These are phyloP conservation scores for Oryza glaberrima DNA, from an alignment of 176 grass and related monocot species.

Conservation along the genomic window DNA sequence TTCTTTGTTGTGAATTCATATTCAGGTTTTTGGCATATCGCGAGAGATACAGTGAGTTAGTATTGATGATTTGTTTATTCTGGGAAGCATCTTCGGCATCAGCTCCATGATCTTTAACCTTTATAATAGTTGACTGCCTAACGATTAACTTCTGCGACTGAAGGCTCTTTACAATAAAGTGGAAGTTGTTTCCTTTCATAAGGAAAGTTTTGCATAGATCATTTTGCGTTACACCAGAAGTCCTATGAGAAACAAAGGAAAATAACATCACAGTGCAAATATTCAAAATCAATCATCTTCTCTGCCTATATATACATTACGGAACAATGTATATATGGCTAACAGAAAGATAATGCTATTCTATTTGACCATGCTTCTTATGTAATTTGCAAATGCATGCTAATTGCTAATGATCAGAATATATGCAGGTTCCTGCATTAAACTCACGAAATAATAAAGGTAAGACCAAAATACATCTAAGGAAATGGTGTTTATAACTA, in stretches of 20 bases:
- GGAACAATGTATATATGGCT: background rate
- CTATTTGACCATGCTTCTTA: conserved; percentile 15
- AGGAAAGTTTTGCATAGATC: conserved; percentile 73
- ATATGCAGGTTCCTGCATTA: conserved; percentile 1
- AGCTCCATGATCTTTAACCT: conserved; percentile 65
- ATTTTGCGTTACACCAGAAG: conserved; percentile 77
- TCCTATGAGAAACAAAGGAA: conserved; percentile 56
- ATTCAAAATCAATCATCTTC: conserved; percentile 11
- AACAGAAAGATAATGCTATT: conserved; percentile 16
- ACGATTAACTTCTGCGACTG: conserved; percentile 72
- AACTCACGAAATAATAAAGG: background rate
- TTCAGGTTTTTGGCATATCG: conserved; percentile 85
- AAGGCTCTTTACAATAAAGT: conserved; percentile 88
- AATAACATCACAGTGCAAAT: conserved; percentile 14
- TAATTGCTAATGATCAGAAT: background rate
- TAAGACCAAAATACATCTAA: background rate
- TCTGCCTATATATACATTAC: conserved; percentile 5
- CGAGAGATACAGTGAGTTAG: conserved; percentile 78
- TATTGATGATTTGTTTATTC: conserved; percentile 70
- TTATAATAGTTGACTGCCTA: conserved; percentile 85
- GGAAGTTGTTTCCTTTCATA: conserved; percentile 91
- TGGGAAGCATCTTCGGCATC: conserved; percentile 56
- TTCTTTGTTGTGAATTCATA: conserved; percentile 89
- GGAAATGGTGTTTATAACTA: background rate
- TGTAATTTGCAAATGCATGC: conserved; percentile 1